phyloP scores from a whole-genome alignment of 495 filamentous ascomycete genomes.

The Tuber brumale region DNA sequence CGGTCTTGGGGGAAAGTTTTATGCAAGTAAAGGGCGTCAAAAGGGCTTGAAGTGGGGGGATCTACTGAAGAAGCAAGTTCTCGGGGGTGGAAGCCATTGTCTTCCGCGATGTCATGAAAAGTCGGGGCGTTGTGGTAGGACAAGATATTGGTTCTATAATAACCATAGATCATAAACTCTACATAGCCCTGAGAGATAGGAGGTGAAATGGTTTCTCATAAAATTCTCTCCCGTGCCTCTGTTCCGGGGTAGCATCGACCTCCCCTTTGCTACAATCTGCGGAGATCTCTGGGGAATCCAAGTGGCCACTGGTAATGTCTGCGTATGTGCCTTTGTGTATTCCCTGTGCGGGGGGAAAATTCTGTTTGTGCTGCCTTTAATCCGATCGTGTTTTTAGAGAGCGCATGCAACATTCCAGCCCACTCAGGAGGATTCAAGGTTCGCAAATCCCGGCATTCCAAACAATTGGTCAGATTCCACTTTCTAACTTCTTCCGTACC shows the following conservation, averaged over 20 bases:
- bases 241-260: neutral
- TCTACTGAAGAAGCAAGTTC: neutral
- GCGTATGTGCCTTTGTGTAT: neutral
- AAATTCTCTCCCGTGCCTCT: too few species aligned
- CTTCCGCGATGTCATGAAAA: neutral
- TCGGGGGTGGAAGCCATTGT: neutral
- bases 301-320: neutral
- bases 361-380: neutral
- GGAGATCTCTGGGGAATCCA: neutral
- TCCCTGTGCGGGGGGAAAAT: neutral
- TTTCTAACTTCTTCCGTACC: neutral
- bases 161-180: too few species aligned
- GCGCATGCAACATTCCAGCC: neutral
- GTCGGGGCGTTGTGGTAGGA: neutral
- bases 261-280: too few species aligned
- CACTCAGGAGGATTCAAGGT: neutral
- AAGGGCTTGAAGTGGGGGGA: neutral
- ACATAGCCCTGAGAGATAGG: too few species aligned
- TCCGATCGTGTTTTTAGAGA: neutral
- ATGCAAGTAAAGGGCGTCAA: neutral
- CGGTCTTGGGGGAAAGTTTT: neutral
- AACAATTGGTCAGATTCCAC: neutral
- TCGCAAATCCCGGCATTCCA: neutral
- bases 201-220: too few species aligned
- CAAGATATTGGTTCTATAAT: too few species aligned